phyloP scores from a whole-genome alignment of 2,329 filamentous ascomycete genomes.

The Leptodontidium sp. region DNA sequence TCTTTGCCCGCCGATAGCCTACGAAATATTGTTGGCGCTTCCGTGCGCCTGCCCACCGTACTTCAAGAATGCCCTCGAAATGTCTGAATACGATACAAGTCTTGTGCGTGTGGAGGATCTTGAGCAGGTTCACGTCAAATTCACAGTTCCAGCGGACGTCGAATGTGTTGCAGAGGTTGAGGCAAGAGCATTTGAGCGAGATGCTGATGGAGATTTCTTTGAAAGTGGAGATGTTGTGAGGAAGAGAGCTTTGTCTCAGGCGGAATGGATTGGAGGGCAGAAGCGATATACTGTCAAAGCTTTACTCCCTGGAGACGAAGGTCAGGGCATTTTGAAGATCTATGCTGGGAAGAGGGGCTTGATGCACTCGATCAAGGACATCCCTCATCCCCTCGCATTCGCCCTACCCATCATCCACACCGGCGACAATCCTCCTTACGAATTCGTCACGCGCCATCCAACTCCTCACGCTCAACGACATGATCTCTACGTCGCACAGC shows the following conservation, averaged over 20 bases:
- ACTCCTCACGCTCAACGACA: constrained; percentile 97
- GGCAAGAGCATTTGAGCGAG: constrained; percentile 78
- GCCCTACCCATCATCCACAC: constrained; percentile 89
- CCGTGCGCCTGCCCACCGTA: constrained; percentile 87
- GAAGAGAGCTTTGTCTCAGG: constrained; percentile 88
- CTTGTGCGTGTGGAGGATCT: constrained; percentile 86
- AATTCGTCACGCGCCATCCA: constrained; percentile 91
- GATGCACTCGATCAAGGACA: constrained; percentile 97
- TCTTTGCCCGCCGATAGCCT: constrained; percentile 85
- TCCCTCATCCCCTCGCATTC: constrained; percentile 89
- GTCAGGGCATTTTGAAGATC: constrained; percentile 84
- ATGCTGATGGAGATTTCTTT: constrained; percentile 90
- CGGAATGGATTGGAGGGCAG: constrained; percentile 85
- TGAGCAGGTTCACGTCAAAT: constrained; percentile 89
- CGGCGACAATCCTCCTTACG: constrained; percentile 92
- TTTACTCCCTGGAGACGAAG: constrained; percentile 89
- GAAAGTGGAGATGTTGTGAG: constrained; percentile 88
- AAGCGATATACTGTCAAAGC: constrained; percentile 97
- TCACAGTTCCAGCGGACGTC: constrained; percentile 87
- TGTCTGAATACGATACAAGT: constrained; percentile 92
- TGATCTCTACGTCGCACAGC: constrained; percentile 95
- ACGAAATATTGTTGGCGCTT: constrained; percentile 85
- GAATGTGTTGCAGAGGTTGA: constrained; percentile 95
- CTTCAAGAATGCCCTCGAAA: constrained; percentile 81
- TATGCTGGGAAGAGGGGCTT: constrained; percentile 94